Base-by-base conservation (phyloP, 2,329 filamentous ascomycete species). In the Alternaria ventricosa region DNA sequence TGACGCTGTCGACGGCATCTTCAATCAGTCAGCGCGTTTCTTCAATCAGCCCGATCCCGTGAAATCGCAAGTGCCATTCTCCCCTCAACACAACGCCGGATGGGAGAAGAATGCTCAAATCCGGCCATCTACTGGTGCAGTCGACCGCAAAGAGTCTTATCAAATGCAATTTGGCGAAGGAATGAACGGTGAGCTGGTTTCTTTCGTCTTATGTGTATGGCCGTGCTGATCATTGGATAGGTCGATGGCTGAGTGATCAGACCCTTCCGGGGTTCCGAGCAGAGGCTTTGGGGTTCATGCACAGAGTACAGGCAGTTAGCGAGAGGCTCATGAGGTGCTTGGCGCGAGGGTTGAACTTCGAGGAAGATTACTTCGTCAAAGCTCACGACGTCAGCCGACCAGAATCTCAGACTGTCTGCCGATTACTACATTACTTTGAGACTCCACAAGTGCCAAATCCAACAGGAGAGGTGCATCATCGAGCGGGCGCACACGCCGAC, bases 401-500 rank as follows among this genome's bases (percentile, higher is more conserved):
- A 0, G 83, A 87, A 36, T 61, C 54, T 10, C 87, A 89, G 75
- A 87, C 86, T 0, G 86, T 87, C 5, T 81, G 87, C 60, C 78
- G 87, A 3, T 73, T 88, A 28, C 76, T 90, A 20, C 87, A 89
- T 71, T 90, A 90, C 73, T 80, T 77, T 27, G 78, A 73, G 46
- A 75, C 76, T 3, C 79, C 81, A 2, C 67, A 75, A 30, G 33
- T 81, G 76, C 70, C 80, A 45, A 68, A 79, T 15, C 57, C 66
- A 3, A 65, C 60, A 18, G 67, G 75, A 7, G 78, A 82, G n/a
- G 81, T 81, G 0, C 88, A 85, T 69, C 85, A 87, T 72, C 83
- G 89, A 25, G 88, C 88, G 0, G 89, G 89, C 18, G 86, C 88
- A 11, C 88, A 90, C 72, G 86, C 86, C 0, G 89, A 90, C 72